Evolutionary conservation across 2,329 filamentous ascomycete species (phyloP).

Genomic region (Aspergillus sojae): DNA sequence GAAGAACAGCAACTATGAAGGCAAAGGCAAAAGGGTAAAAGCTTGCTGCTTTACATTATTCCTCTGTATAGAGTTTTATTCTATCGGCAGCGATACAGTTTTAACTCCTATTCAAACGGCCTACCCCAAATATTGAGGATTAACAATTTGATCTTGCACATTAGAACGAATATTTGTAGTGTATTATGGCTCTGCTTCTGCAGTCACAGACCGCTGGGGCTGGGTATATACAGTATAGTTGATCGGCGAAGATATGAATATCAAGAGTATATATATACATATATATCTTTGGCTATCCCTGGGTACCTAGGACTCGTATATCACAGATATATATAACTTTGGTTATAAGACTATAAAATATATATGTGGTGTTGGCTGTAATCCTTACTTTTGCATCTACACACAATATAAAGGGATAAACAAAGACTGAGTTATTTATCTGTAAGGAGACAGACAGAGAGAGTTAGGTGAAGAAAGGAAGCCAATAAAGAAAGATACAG

Average conservation of each 20-base stretch:
- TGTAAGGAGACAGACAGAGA: background rate
- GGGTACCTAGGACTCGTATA: too few relatives aligned
- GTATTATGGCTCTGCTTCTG: background rate
- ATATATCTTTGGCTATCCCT: too few relatives aligned
- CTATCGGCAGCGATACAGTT: background rate
- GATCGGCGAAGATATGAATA: too few relatives aligned
- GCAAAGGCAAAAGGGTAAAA: background rate
- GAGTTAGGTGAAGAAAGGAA: background rate
- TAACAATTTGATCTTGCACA: background rate
- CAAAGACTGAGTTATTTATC: background rate
- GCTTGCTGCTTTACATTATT: background rate
- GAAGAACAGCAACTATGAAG: too few relatives aligned
- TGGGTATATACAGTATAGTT: too few relatives aligned
- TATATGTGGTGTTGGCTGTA: too few relatives aligned
- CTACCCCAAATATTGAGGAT: background rate
- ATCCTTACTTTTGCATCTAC: too few relatives aligned
- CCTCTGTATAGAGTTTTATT: background rate
- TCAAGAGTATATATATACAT: too few relatives aligned
- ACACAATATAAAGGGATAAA: background rate
- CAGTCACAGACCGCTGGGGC: too few relatives aligned
- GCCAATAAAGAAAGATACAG: background rate
- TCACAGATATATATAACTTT: too few relatives aligned
- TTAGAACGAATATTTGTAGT: background rate
- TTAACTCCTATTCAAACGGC: background rate
- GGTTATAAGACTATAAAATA: too few relatives aligned